Percentiles rank a stretch among this genome's conserved stretches.
These are phyloP conservation scores for Mallotus nudiflorus DNA, from an alignment of 345 rosid species.

Conservation along the genomic window DNA sequence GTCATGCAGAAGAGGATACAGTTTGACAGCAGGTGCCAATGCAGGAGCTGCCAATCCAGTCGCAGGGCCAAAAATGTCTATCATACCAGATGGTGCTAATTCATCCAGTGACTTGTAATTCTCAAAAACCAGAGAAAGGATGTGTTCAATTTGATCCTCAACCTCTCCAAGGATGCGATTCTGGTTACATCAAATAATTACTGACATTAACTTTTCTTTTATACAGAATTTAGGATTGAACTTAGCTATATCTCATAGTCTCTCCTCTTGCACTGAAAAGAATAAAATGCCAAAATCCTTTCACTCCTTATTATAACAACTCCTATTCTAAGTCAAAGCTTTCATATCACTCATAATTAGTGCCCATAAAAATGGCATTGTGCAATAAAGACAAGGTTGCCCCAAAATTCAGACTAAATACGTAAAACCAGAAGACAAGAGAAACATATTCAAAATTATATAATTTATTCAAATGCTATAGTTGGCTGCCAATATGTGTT, in stretches of 20 bases:
- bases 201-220: not conserved
- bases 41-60: constrained; percentile 31
- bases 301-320: too few relatives aligned
- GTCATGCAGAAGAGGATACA: constrained; percentile 26
- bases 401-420: not conserved
- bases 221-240: too few relatives aligned
- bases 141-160: constrained; percentile 29
- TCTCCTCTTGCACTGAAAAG: not conserved
- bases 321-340: not conserved
- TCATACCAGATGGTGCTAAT: constrained; percentile 21
- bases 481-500: too few relatives aligned
- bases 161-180: constrained; percentile 33
- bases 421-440: not conserved
- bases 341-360: not conserved
- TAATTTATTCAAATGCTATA: not conserved
- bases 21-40: constrained; percentile 30
- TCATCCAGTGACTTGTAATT: constrained; percentile 34
- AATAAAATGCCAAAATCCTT: not conserved
- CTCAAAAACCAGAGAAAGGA: constrained; percentile 26
- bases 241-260: not conserved
- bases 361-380: not conserved
- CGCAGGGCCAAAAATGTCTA: constrained; percentile 26
- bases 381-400: not conserved
- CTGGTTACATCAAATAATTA: constrained; percentile 4
- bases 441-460: not conserved